These are phyloP conservation scores for Tetragonia tetragonoides DNA, from an alignment of 148 eudicot species.

Conservation along the genomic window DNA sequence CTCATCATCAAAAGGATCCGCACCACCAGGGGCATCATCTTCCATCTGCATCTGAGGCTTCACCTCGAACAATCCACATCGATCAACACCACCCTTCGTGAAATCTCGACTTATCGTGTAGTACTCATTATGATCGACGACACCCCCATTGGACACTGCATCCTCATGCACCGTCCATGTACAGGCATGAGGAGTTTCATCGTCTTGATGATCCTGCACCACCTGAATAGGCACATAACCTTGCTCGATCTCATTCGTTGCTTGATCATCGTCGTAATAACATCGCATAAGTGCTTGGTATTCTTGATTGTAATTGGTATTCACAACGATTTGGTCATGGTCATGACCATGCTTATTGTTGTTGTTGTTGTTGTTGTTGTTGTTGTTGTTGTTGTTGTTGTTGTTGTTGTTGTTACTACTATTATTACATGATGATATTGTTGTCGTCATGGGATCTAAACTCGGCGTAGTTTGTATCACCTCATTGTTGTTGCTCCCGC, in stretches of 20 bases:
- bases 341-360: neutral
- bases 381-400: constrained; percentile 9
- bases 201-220: constrained; percentile 14
- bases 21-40: neutral
- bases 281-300: constrained; percentile 26
- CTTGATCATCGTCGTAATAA: constrained; percentile 20
- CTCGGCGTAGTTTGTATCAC: neutral
- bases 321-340: neutral
- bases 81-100: constrained; percentile 7
- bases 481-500: neutral
- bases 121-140: constrained; percentile 12
- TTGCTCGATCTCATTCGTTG: neutral
- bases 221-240: constrained; percentile 15
- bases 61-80: neutral
- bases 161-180: constrained; percentile 42
- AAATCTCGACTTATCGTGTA: constrained; percentile 21
- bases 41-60: neutral
- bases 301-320: constrained; percentile 16
- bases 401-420: neutral
- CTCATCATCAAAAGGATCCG: constrained; percentile 14
- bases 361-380: constrained; percentile 3
- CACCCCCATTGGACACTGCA: constrained; percentile 26
- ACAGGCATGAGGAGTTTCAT: constrained; percentile 19
- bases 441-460: neutral
- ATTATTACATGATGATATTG: neutral